Evolutionary conservation across 805 yeast species (phyloP), one percentile per base, ranked within the genome.

Genomic region (Pichia cabralensis): DNA sequence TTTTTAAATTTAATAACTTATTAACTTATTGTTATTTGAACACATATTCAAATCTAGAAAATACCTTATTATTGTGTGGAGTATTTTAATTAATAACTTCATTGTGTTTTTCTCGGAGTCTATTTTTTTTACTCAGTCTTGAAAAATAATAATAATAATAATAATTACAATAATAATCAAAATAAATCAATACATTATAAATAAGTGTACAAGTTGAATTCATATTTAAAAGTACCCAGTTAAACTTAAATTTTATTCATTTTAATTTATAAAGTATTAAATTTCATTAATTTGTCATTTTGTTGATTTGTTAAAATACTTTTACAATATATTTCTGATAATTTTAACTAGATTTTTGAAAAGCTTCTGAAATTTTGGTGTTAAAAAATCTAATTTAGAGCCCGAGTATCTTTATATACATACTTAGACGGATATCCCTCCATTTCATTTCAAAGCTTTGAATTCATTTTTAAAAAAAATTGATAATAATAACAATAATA

Each of bases 361-460:
- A 36, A 39, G 40, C 37, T 36, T 38, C 34, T 43, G 47, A 41
- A 41, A 41, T 41, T n/a, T n/a, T n/a, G n/a, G n/a, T 44, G 49
- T 48, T 31, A 47, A 44, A 41, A 44, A 45, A 40, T 35, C 19
- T 36, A n/a, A n/a, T n/a, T n/a, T 33, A 29, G 49, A 45, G 39
- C 49, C 47, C 49, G 49, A 45, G 49, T 45, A 21, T 22, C 26
- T 13, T 20, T 13, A 11, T 23, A 20, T 16, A 21, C 30, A 36
- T 44, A 54, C 58, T 48, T 55, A 45, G 60, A 55, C 57, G 60
- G 60, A 49, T 52, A 52, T 55, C 58, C 47, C 58, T 49, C 59
- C 46, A 41, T 30, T n/a, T n/a, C n/a, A 38, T 44, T 54, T 42
- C 52, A 48, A 46, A 46, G 47, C 45, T 26, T n/a, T n/a, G n/a